Conservation (phyloP, 2,329 filamentous ascomycete species). For the Colletotrichum paranaense region DNA sequence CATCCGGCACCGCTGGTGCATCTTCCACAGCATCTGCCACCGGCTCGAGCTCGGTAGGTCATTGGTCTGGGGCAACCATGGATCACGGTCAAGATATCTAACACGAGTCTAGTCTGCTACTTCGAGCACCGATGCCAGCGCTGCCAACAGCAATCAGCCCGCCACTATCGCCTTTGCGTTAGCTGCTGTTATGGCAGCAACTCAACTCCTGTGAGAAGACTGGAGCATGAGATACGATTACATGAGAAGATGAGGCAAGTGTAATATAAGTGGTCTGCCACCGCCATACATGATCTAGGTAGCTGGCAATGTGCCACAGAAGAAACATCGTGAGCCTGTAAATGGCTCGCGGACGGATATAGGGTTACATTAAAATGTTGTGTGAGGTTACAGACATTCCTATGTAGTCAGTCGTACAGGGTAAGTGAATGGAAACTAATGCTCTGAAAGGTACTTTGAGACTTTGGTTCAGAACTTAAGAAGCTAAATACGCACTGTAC, state of each 20-base stretch:
- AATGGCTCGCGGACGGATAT: too few species aligned
- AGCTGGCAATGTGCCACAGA: too few species aligned
- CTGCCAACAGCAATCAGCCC: not conserved
- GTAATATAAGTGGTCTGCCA: not conserved
- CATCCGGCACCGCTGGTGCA: not conserved
- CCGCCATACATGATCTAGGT: too few species aligned
- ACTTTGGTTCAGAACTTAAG: too few species aligned
- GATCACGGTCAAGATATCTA: not conserved
- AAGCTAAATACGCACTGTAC: too few species aligned
- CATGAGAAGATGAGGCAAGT: not conserved
- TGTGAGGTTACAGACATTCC: too few species aligned
- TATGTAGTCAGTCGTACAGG: too few species aligned
- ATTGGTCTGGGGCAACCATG: not conserved
- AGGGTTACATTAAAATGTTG: too few species aligned
- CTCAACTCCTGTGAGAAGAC: not conserved
- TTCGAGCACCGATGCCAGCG: not conserved
- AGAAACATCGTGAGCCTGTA: too few species aligned
- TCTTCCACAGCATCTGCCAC: not conserved
- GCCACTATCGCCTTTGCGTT: not conserved
- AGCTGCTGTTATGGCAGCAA: not conserved
- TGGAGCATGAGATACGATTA: not conserved
- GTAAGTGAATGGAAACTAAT: too few species aligned
- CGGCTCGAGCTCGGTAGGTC: not conserved
- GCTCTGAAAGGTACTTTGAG: too few species aligned
- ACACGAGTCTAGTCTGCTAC: not conserved